Evolutionary conservation across 2,329 filamentous ascomycete genomes (phyloP).

Genomic region (Fusarium agapanthi): DNA sequence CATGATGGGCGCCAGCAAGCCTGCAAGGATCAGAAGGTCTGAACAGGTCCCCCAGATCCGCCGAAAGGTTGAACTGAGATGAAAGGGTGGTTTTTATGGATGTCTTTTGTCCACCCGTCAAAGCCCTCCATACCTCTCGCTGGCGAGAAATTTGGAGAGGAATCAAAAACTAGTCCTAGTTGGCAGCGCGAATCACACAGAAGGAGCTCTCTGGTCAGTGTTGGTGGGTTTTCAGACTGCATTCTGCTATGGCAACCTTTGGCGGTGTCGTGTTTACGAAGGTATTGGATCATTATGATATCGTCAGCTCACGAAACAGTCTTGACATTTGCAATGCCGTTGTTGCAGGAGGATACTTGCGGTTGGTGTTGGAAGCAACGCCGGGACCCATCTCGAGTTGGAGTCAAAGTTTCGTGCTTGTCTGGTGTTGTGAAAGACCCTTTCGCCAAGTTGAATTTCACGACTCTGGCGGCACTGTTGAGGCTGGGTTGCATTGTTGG

Average conservation of each 20-base stretch:
- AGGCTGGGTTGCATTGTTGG: slow-evolving; percentile 32
- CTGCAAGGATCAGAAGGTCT: slow-evolving; percentile 42
- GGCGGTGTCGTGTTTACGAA: slow-evolving; percentile 29
- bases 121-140: slow-evolving; percentile 67
- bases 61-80: slow-evolving; percentile 58
- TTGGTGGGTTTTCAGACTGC: slow-evolving; percentile 12
- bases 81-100: slow-evolving; percentile 89
- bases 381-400: slow-evolving; percentile 90
- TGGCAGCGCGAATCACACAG: slow-evolving; percentile 84
- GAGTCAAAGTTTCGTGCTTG: slow-evolving; percentile 94
- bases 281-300: slow-evolving; percentile 15
- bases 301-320: slow-evolving; percentile 24
- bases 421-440: slow-evolving; percentile 58
- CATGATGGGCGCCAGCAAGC: slow-evolving; percentile 59
- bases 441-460: background rate
- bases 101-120: slow-evolving; percentile 87
- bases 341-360: background rate
- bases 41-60: slow-evolving; percentile 56
- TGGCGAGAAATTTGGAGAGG: slow-evolving; percentile 65
- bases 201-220: slow-evolving; percentile 60
- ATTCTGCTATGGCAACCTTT: slow-evolving; percentile 29
- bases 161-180: slow-evolving; percentile 96
- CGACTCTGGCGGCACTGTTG: slow-evolving; percentile 20
- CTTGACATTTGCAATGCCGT: slow-evolving; percentile 12
- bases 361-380: slow-evolving; percentile 41